Conservation (phyloP, 2,329 filamentous ascomycete genomes). For the Phialemoniopsis sp. region DNA sequence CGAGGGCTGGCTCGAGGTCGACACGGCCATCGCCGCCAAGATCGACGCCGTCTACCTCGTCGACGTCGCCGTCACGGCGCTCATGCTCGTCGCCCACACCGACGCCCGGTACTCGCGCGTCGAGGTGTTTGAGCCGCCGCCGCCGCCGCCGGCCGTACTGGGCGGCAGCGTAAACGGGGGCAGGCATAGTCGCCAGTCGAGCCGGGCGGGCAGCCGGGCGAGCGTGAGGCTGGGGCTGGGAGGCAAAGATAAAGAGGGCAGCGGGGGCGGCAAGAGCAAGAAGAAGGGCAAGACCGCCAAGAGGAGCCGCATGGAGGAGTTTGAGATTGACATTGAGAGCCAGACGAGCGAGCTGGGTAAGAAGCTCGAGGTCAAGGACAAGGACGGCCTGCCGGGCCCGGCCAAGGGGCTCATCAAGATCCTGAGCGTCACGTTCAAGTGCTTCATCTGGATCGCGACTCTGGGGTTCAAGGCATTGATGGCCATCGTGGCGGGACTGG, state of each 20-base stretch:
- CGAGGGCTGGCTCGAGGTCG: conserved; percentile 56
- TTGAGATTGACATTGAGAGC: conserved; percentile 61
- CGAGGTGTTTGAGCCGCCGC: conserved; percentile 58
- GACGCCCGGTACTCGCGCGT: conserved; percentile 48
- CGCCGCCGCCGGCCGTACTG: conserved; percentile 53
- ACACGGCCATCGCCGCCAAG: conserved; percentile 54
- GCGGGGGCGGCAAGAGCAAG: conserved; percentile 6
- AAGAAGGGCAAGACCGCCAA: conserved; percentile 10
- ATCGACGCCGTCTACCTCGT: conserved; percentile 59
- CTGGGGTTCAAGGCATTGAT: conserved; percentile 48
- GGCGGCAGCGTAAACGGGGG: conserved; percentile 14
- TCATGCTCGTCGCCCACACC: conserved; percentile 53
- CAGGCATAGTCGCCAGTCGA: conserved; percentile 23
- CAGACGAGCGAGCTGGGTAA: conserved; percentile 45
- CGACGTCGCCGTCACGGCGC: conserved; percentile 57
- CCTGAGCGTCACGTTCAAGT: conserved; percentile 50
- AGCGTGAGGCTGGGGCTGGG: conserved; percentile 7
- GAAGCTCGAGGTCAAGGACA: conserved; percentile 31
- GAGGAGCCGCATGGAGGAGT: conserved; percentile 44
- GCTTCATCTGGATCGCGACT: conserved; percentile 54
- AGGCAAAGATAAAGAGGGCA: conserved; percentile 10
- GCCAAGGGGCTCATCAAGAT: conserved; percentile 45
- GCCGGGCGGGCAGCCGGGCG: conserved; percentile 16
- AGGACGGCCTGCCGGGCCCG: conserved; percentile 46
- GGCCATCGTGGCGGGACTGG: conserved; percentile 44